Evolutionary conservation across 208 protist genomes (phyloP).

Genomic region (Porcisia deanei): DNA sequence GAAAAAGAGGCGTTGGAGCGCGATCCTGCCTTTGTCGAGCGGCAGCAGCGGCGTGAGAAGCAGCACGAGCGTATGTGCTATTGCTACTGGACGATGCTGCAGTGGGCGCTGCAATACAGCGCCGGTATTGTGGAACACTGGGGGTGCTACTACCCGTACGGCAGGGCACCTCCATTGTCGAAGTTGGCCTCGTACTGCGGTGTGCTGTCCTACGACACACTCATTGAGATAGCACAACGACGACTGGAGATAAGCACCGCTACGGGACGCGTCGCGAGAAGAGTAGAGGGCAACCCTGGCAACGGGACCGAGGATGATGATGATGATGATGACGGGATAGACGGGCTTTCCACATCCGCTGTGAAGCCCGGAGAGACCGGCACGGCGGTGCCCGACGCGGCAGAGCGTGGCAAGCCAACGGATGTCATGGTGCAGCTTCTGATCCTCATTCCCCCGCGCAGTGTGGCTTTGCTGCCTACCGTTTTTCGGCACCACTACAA

Average conservation of each 20-base stretch:
- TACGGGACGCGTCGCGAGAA: neutral
- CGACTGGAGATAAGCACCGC: slow-evolving; percentile 16
- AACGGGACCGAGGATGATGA: slow-evolving; percentile 16
- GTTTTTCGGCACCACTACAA: slow-evolving; percentile 59
- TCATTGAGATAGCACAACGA: slow-evolving; percentile 56
- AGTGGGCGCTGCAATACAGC: slow-evolving; percentile 91
- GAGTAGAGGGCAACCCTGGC: neutral
- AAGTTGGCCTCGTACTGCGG: slow-evolving; percentile 82
- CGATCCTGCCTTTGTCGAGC: slow-evolving; percentile 37
- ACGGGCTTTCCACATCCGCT: slow-evolving; percentile 10
- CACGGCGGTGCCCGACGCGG: slow-evolving; percentile 20
- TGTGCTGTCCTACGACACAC: slow-evolving; percentile 66
- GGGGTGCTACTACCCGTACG: slow-evolving; percentile 89
- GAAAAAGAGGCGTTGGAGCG: slow-evolving; percentile 8
- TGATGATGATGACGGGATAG: slow-evolving; percentile 36
- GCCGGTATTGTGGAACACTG: slow-evolving; percentile 83
- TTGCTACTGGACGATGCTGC: slow-evolving; percentile 92
- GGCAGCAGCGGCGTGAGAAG: slow-evolving; percentile 47
- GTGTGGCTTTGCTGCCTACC: slow-evolving; percentile 58
- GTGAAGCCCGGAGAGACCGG: slow-evolving; percentile 1
- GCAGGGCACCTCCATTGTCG: slow-evolving; percentile 62
- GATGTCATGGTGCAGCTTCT: slow-evolving; percentile 86
- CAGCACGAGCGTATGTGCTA: slow-evolving; percentile 68
- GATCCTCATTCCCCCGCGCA: slow-evolving; percentile 66
- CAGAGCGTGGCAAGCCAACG: slow-evolving; percentile 43